These are phyloP conservation scores for Sedum album DNA, from an alignment of 164 flowering plant genomes.

Conservation along the genomic window DNA sequence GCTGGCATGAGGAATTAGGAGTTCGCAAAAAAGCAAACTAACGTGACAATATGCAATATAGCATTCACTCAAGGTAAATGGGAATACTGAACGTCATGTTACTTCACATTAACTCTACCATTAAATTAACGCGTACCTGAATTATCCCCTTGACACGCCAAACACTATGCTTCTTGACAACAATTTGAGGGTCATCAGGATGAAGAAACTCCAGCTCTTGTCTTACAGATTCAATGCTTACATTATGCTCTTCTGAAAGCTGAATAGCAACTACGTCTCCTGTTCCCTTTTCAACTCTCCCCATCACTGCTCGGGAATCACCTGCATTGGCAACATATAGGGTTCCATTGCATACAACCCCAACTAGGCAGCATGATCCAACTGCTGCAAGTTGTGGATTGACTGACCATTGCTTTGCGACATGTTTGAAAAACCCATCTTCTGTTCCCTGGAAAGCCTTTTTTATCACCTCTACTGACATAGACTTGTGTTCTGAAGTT, in stretches of 20 bases:
- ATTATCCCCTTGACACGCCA: constrained; percentile 4
- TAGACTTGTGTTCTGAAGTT: not conserved
- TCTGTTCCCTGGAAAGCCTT: constrained; percentile 4
- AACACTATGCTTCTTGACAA: constrained; percentile 3
- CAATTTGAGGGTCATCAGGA: constrained; percentile 2
- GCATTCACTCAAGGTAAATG: not conserved
- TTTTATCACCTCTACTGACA: constrained; percentile 2
- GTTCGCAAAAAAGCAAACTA: not conserved
- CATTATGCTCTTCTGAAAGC: constrained; percentile 7
- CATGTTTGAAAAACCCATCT: not conserved
- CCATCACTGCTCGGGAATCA: constrained; percentile 5
- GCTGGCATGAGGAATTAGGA: no score
- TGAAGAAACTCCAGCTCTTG: not conserved
- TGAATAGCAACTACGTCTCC: not conserved
- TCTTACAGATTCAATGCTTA: not conserved
- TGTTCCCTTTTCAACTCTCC: not conserved
- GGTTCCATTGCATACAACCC: not conserved
- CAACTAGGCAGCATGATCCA: constrained; percentile 7
- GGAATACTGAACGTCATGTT: no score
- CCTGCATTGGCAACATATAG: constrained; percentile 5
- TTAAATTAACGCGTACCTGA: not conserved
- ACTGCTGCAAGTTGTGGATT: constrained; percentile 4
- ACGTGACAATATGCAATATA: not conserved
- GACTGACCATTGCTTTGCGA: not conserved
- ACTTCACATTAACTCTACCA: not conserved